phyloP scores from a whole-genome alignment of 345 rosid species.

The Geranium brycei region DNA sequence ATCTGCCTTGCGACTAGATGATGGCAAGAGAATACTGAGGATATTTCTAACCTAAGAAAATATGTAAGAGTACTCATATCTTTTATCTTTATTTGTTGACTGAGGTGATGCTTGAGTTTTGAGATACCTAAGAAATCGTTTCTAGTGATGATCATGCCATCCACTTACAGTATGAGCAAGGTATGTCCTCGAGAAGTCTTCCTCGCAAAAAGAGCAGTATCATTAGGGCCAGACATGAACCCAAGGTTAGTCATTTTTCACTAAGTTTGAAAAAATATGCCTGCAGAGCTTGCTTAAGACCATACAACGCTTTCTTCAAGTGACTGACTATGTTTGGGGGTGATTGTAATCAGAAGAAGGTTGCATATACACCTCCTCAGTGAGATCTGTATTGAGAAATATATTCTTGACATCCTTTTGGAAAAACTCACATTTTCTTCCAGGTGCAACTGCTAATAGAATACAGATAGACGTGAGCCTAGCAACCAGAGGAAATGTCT shows the following conservation, averaged over 20 bases:
- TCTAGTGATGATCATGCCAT: slow-evolving; percentile 6
- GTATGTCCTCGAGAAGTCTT: neutral
- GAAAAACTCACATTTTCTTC: neutral
- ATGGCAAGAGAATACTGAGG: too few relatives aligned
- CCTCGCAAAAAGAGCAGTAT: neutral
- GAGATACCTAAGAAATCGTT: neutral
- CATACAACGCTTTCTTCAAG: neutral
- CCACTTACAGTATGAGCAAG: slow-evolving; percentile 3
- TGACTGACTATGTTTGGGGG: neutral
- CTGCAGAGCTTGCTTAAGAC: slow-evolving; percentile 2
- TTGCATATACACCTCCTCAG: slow-evolving; percentile 1
- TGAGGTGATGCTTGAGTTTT: neutral
- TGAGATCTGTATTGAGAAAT: neutral
- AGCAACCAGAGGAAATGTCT: neutral
- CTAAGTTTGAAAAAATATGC: slow-evolving; percentile 6
- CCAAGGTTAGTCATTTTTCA: neutral
- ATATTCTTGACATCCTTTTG: slow-evolving; percentile 6
- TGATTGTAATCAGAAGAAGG: too few relatives aligned
- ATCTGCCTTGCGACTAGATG: too few relatives aligned
- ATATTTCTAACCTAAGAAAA: too few relatives aligned
- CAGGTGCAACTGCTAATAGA: neutral
- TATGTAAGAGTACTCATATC: neutral
- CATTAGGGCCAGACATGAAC: neutral
- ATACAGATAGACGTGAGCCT: neutral
- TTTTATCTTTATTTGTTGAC: too few relatives aligned